Evolutionary conservation across 345 rosid genomes (phyloP).

Genomic region (Rubroshorea leprosula): DNA sequence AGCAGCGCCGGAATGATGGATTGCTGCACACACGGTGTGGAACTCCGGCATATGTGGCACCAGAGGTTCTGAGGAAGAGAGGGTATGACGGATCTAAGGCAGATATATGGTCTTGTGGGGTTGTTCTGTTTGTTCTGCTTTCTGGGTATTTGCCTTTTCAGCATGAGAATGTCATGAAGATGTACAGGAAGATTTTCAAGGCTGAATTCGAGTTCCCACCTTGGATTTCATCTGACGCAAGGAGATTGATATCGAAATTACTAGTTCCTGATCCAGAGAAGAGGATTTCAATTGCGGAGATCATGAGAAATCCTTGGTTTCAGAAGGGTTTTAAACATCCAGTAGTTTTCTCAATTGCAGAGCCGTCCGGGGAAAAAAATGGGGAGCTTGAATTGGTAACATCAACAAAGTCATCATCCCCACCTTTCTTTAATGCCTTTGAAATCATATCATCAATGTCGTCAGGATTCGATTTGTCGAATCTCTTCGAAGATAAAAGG

Average conservation of each 20-base stretch:
- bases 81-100: conserved; percentile 17
- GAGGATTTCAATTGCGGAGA: conserved; percentile 6
- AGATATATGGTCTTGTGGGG: conserved; percentile 20
- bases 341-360: conserved; percentile 22
- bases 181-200: conserved; percentile 17
- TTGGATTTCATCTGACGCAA: conserved; percentile 14
- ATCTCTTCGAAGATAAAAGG: conserved; percentile 47
- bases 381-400: neutral
- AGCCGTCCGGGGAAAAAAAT: neutral
- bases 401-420: neutral
- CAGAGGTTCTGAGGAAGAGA: conserved; percentile 16
- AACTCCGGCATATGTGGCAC: conserved; percentile 18
- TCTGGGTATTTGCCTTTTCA: conserved; percentile 20
- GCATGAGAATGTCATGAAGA: conserved; percentile 12
- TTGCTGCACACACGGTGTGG: conserved; percentile 28
- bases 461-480: conserved; percentile 72
- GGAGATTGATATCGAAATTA: conserved; percentile 14
- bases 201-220: conserved; percentile 14
- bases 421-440: conserved; percentile 59
- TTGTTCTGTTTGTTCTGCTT: conserved; percentile 19
- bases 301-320: conserved; percentile 12
- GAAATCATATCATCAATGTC: conserved; percentile 76
- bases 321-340: conserved; percentile 20
- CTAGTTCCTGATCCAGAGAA: conserved; percentile 12
- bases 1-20: conserved; percentile 21